Percentiles rank a stretch among this genome's conserved stretches.
Evolutionary conservation across 192 early-diverging fungal species (phyloP).

Genomic region (Chytriomyces confervae): DNA sequence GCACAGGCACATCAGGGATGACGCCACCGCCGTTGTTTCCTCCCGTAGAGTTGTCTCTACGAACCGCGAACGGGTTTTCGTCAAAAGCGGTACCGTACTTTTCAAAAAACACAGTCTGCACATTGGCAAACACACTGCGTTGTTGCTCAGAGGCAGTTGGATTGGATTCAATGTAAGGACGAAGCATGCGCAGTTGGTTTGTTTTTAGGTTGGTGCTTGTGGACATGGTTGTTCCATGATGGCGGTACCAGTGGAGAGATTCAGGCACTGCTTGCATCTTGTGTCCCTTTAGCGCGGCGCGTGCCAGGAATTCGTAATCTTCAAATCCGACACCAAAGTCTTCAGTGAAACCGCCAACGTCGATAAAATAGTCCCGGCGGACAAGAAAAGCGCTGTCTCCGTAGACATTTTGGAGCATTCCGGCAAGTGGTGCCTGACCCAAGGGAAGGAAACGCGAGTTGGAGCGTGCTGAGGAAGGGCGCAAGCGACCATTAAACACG

Average conservation of each 20-base stretch:
- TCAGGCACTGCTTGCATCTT: slow-evolving; percentile 48
- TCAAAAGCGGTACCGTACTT: slow-evolving; percentile 24
- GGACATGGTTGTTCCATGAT: slow-evolving; percentile 38
- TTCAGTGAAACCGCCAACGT: slow-evolving; percentile 49
- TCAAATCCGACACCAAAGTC: slow-evolving; percentile 53
- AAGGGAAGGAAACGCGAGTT: slow-evolving; percentile 44
- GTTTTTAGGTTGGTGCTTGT: slow-evolving; percentile 38
- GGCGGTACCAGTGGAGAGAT: slow-evolving; percentile 48
- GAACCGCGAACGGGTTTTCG: slow-evolving; percentile 20
- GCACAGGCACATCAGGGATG: neutral
- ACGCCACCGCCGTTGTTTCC: neutral
- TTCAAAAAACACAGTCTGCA: slow-evolving; percentile 36
- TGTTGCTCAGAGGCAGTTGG: slow-evolving; percentile 14
- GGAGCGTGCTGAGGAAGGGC: slow-evolving; percentile 30
- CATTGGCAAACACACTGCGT: slow-evolving; percentile 32
- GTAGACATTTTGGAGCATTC: slow-evolving; percentile 54
- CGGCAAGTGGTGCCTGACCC: slow-evolving; percentile 38
- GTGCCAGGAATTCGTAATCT: slow-evolving; percentile 54
- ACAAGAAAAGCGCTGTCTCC: slow-evolving; percentile 49
- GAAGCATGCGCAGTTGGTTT: slow-evolving; percentile 46
- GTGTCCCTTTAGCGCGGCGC: slow-evolving; percentile 28
- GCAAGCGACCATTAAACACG: slow-evolving; percentile 37
- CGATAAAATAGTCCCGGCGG: slow-evolving; percentile 42
- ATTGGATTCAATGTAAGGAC: slow-evolving; percentile 33
- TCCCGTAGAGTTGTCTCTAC: slow-evolving; percentile 10